Evolutionary conservation across 2,329 filamentous ascomycete species (phyloP), one percentile per base, ranked within the genome.

Genomic region (Epichloe elymi): DNA sequence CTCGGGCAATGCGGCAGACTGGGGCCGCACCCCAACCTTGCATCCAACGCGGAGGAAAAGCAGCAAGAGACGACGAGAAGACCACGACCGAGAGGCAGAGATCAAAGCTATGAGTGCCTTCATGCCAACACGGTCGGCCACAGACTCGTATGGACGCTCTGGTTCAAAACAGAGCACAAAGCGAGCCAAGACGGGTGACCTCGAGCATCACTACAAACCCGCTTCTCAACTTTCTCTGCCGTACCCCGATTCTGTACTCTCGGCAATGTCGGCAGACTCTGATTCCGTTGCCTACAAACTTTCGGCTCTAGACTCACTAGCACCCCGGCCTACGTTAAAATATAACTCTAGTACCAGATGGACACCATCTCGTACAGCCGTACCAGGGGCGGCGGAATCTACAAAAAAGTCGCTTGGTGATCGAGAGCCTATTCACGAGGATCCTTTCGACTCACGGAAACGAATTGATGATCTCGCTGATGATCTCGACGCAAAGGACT

Each of bases 251-350:
- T 93, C 88, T 3, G 76, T 91, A 51, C 78, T 85, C 60, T 93
- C 88, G 1, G 82, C 79, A 54, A 77, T 89, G 67, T 90, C 88
- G 0, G 83, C 82, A 45, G 76, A 81, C 52, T 85, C 85, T 1
- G 88, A 93, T 57, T 78, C 80, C 53, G 61, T 64, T 50, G 83
- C 86, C 0, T 97, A 86, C 74, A 88, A 83, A 59, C 76, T 97
- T 47, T 88, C 88, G 48, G 76, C 82, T 11, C 74, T 96, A 49
- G 85, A 86, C 55, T 79, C 86, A n/a, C 79, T 96, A 55, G 84
- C 86, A 10, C 91, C 93, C 5, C 80, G 89, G 45, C 93, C 93
- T 12, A 89, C 86, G 0, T 77, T 97, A 51, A 84, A 84, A 54
- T 88, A 83, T 65, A 79, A 84, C 4, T 76, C 82, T 26, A 77